A percentile compares a stretch with the other conserved stretches of the same genome.
Conservation (phyloP, 352 stramenopile species). For the Phytophthora sojae region DNA sequence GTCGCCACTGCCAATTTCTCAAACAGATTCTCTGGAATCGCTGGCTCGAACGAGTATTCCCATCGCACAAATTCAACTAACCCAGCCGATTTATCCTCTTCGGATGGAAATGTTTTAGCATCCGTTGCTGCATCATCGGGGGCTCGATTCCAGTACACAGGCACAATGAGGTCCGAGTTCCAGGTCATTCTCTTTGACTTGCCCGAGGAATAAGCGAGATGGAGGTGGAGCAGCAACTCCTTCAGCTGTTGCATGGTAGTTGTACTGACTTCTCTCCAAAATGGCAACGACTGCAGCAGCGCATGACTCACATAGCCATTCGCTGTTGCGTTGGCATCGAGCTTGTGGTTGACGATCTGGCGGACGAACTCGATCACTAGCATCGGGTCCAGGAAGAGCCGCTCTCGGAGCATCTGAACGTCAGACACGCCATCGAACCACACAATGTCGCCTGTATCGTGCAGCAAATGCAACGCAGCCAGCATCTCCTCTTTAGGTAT, state of each 20-base stretch:
- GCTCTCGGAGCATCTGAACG: not conserved
- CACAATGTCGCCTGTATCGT: slow-evolving; percentile 17
- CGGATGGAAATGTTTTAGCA: not conserved
- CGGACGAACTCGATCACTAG: slow-evolving; percentile 23
- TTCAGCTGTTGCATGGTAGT: slow-evolving; percentile 18
- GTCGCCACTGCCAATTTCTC: slow-evolving; percentile 41
- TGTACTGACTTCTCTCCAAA: slow-evolving; percentile 9
- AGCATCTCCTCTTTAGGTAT: slow-evolving; percentile 8
- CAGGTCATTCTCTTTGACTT: slow-evolving; percentile 16
- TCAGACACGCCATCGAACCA: slow-evolving; percentile 19
- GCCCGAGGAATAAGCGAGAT: slow-evolving; percentile 17
- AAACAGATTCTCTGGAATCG: slow-evolving; percentile 40
- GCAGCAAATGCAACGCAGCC: slow-evolving; percentile 12
- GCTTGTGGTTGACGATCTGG: slow-evolving; percentile 21
- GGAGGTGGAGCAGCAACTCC: slow-evolving; percentile 16
- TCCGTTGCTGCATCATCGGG: slow-evolving; percentile 21
- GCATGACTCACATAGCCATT: slow-evolving; percentile 6
- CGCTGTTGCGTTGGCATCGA: not conserved
- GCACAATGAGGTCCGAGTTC: slow-evolving; percentile 25
- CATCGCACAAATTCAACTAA: slow-evolving; percentile 27
- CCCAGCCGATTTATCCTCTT: not conserved
- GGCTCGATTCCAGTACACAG: slow-evolving; percentile 30
- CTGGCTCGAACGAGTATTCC: slow-evolving; percentile 36
- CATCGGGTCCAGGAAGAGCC: slow-evolving; percentile 11
- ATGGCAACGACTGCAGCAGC: slow-evolving; percentile 3